Evolutionary conservation across 192 early-diverging fungal species (phyloP), one percentile per base, ranked within the genome.

Genomic region (Entomortierella chlamydospora): DNA sequence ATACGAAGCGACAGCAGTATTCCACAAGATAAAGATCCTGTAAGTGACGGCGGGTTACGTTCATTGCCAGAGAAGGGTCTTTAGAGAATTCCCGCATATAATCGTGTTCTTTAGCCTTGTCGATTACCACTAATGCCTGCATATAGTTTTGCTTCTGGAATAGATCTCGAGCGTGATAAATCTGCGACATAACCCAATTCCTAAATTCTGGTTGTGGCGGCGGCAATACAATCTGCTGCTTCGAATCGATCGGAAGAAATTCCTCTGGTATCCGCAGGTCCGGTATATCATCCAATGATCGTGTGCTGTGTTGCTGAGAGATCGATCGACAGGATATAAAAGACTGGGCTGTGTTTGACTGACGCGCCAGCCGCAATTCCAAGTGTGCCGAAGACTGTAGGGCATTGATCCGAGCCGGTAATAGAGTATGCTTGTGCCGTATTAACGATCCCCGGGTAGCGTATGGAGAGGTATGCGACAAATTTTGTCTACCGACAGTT

Each of bases 141-240:
- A 60, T 65, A 31, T 79, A 79, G n/a, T 66, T 65, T 51, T 70
- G 76, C 18, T 70, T 61, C 30, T 65, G 55, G 28, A 70, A 79
- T 2, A 70, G 57, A 4, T 65, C 63, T 8, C 76, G 47, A 2
- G 63, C 62, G 25, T 47, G 52, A 6, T 41, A 42, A 29, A 70
- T 31, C 41, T 79, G 76, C 5, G 62, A 47, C 2, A 61, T 6
- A 22, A 70, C 39, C 76, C 76, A 79, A 1, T 70, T 53, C 31
- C 61, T 79, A 52, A 79, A 65, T 26, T 41, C 31, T 25, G 8
- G 13, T 3, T 33, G 33, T 23, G 66, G 52, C 0, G 28, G 57
- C 18, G 67, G 55, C 55, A 34, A n/a, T 57, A 22, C 17, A 22
- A 56, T 30, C 6, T 33, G 65, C 22, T 66, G 51, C 11, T 31